These are phyloP conservation scores for Glycine soja DNA, from an alignment of 306 rosid genomes.

Conservation along the genomic window DNA sequence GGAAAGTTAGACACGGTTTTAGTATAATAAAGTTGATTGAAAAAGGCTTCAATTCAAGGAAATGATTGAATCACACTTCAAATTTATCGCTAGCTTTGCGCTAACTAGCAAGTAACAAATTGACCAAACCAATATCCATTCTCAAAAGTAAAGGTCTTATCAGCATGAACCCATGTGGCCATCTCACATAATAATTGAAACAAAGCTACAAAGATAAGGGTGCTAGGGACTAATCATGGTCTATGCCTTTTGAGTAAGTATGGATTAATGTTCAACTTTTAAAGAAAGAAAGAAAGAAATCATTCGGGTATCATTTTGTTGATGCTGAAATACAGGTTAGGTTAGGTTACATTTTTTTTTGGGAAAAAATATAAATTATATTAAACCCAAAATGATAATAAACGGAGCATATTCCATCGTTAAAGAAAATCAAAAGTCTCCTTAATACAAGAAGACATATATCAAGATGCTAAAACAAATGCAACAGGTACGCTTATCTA, in stretches of 20 bases:
- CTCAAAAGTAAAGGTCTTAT: conserved; percentile 36
- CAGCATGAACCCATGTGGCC: conserved; percentile 47
- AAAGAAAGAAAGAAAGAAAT: not conserved
- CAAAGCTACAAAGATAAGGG: conserved; percentile 21
- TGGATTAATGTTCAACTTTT: conserved; percentile 19
- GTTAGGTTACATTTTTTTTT: too few relatives aligned
- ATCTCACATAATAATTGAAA: conserved; percentile 32
- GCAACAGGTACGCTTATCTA: too few relatives aligned
- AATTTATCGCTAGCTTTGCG: conserved; percentile 4
- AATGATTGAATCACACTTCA: conserved; percentile 14
- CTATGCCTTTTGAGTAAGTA: conserved; percentile 35
- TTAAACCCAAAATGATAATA: too few relatives aligned
- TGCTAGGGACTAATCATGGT: conserved; percentile 31
- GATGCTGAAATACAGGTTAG: not conserved
- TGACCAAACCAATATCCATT: conserved; percentile 31
- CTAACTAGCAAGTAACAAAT: not conserved
- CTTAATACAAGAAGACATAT: too few relatives aligned
- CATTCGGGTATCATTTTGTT: not conserved
- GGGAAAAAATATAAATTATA: too few relatives aligned
- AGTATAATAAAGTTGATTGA: not conserved
- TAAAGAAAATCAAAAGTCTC: too few relatives aligned
- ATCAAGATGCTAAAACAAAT: too few relatives aligned
- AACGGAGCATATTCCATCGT: too few relatives aligned
- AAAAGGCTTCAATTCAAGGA: conserved; percentile 16
- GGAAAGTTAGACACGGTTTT: not conserved